Conservation (phyloP, 2,329 filamentous ascomycete species). For the Alternaria alternata region DNA sequence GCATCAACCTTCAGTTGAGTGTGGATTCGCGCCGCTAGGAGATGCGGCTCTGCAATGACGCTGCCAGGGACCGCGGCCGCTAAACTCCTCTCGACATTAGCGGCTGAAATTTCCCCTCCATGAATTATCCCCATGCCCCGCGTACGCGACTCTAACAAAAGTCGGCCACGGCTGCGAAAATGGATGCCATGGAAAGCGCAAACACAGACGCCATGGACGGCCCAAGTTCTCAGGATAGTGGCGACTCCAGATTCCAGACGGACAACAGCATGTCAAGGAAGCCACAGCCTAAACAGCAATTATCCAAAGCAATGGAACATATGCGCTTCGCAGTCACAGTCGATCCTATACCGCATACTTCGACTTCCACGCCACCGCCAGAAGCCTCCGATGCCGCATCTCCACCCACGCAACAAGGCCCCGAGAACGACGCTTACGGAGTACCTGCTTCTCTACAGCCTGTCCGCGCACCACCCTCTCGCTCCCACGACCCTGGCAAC, state of each 20-base stretch:
- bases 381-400: background rate
- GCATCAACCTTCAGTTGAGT: slow-evolving; percentile 15
- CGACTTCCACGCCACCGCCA: slow-evolving; percentile 24
- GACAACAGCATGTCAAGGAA: slow-evolving; percentile 44
- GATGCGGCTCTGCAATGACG: slow-evolving; percentile 33
- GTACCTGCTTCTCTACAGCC: slow-evolving; percentile 58
- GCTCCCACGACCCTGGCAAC: slow-evolving; percentile 74
- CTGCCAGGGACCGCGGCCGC: slow-evolving; percentile 29
- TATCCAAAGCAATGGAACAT: slow-evolving; percentile 62
- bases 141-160: slow-evolving; percentile 8
- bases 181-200: slow-evolving; percentile 11
- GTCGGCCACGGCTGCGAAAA: slow-evolving; percentile 28
- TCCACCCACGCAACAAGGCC: slow-evolving; percentile 4
- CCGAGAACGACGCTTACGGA: slow-evolving; percentile 57
- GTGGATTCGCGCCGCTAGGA: slow-evolving; percentile 28
- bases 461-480: slow-evolving; percentile 59
- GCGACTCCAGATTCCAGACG: slow-evolving; percentile 39
- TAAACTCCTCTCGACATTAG: slow-evolving; percentile 12
- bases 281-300: slow-evolving; percentile 52
- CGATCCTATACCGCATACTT: slow-evolving; percentile 38
- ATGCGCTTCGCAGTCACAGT: slow-evolving; percentile 60
- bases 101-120: slow-evolving; percentile 24
- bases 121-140: slow-evolving; percentile 10
- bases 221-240: slow-evolving; percentile 4
- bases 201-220: slow-evolving; percentile 15